Evolutionary conservation across 306 rosid genomes (phyloP), one percentile per base, ranked within the genome.

Genomic region (Pyrus pyrifolia): DNA sequence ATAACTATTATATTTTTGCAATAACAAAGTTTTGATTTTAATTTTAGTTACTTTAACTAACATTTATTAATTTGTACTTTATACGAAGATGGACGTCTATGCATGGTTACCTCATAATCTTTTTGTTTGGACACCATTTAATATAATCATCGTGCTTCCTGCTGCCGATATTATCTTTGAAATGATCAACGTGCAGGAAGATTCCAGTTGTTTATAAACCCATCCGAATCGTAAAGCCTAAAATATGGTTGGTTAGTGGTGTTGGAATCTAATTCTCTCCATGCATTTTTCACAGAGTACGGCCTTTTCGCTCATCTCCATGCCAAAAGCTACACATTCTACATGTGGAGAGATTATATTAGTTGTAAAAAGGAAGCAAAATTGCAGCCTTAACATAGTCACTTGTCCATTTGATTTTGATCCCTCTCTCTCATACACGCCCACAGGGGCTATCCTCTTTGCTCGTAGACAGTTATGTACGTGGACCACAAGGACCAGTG

Each of bases 281-380:
- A 71, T 51, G 45, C 14, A 57, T 1, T 57, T 57, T 57, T 57
- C 61, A 55, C 61, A 57, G 62, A 70, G 70, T 79, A 23, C 17
- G 57, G 64, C 78, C 78, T 85, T 83, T 76, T 72, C 84, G 76
- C 83, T 85, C 78, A 82, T 81, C 88, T 88, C 75, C 64, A 87
- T 77, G 86, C 33, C 70, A 77, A 84, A 87, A 87, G 87, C 70
- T 31, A 11, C 13, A 60, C 13, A 38, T 68, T 62, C 86, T 84
- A 71, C 75, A 68, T 15, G 21, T 49, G 55, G 55, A 49, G 21
- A 49, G 55, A 49, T 49, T 49, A 49, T 49, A 49, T 49, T 80
- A 68, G 78, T 86, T 75, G 80, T 83, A 83, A 86, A 87, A 86
- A 88, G 78, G 45, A 70, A 78, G 84, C 62, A 55, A 79, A 79